A percentile compares a stretch with the other conserved stretches of the same genome.
Conservation (phyloP, 2,329 filamentous ascomycete genomes). For the Aspergillus sergii region DNA sequence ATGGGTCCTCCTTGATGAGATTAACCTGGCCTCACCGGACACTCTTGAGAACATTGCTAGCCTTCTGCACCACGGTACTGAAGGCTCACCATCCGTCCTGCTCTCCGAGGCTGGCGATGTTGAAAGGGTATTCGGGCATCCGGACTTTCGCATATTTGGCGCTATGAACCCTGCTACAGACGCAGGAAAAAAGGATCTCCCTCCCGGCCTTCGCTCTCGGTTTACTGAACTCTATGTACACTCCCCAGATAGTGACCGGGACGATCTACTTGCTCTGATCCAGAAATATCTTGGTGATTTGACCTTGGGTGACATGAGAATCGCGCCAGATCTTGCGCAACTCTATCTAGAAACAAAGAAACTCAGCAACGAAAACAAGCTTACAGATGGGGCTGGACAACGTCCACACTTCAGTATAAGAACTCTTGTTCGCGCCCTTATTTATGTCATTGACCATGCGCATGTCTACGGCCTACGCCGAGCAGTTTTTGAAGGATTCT, state of each 20-base stretch:
- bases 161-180: slow-evolving; percentile 99
- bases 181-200: slow-evolving; percentile 91
- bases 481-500: slow-evolving; percentile 91
- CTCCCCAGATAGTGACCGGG: slow-evolving; percentile 82
- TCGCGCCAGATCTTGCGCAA: slow-evolving; percentile 77
- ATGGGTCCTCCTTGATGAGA: slow-evolving; percentile 96
- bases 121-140: slow-evolving; percentile 84
- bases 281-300: slow-evolving; percentile 80
- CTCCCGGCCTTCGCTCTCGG: slow-evolving; percentile 81
- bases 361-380: slow-evolving; percentile 75
- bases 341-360: slow-evolving; percentile 87
- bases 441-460: slow-evolving; percentile 83
- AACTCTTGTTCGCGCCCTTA: slow-evolving; percentile 85
- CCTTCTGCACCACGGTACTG: slow-evolving; percentile 73
- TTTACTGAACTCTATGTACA: slow-evolving; percentile 97
- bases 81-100: slow-evolving; percentile 76
- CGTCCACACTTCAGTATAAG: slow-evolving; percentile 96
- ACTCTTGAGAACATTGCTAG: slow-evolving; percentile 93
- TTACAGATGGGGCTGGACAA: slow-evolving; percentile 94
- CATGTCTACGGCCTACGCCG: slow-evolving; percentile 82
- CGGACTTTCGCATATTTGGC: slow-evolving; percentile 92
- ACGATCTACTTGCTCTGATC: slow-evolving; percentile 85
- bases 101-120: slow-evolving; percentile 93
- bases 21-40: slow-evolving; percentile 93
- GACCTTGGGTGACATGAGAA: slow-evolving; percentile 70